These are phyloP conservation scores for Xanthoconium stramineum DNA, from an alignment of 768 basidiomycete species.

Conservation along the genomic window DNA sequence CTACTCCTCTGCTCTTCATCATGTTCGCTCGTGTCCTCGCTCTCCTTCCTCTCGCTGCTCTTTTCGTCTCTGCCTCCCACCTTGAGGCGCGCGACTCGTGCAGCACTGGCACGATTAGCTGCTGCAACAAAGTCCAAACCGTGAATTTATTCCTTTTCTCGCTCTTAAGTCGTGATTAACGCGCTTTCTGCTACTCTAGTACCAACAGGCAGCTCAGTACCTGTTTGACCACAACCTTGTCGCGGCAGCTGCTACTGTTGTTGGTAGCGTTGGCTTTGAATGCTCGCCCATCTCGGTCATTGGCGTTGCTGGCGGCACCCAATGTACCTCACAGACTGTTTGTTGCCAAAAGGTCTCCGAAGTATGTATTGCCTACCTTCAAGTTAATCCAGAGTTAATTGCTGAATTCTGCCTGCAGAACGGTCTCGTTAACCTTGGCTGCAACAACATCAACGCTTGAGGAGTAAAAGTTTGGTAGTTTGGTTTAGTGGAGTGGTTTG, in stretches of 20 bases:
- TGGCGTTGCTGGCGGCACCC: neutral
- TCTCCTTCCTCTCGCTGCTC: slow-evolving; percentile 15
- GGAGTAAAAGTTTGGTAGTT: neutral
- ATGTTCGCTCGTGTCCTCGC: slow-evolving; percentile 21
- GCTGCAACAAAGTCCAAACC: slow-evolving; percentile 9
- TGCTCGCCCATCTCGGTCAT: neutral
- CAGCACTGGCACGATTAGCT: neutral
- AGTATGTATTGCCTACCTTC: too few species aligned
- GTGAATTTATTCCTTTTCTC: neutral
- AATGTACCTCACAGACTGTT: neutral
- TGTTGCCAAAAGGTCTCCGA: too few species aligned
- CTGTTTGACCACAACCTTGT: fast-evolving
- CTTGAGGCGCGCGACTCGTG: slow-evolving; percentile 10
- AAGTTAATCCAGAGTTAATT: neutral
- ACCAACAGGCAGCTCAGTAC: neutral
- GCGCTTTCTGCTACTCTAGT: neutral
- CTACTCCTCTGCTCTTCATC: neutral
- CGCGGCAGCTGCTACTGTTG: neutral
- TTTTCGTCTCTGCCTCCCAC: slow-evolving; percentile 8
- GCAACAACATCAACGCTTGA: neutral
- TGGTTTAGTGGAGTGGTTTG: neutral
- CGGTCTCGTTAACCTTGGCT: slow-evolving; percentile 1
- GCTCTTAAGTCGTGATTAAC: neutral
- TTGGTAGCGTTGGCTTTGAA: neutral
- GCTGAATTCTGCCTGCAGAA: neutral